These are phyloP conservation scores for Stephanodiscus triporus DNA, from an alignment of 108 stramenopile species.

Conservation along the genomic window DNA sequence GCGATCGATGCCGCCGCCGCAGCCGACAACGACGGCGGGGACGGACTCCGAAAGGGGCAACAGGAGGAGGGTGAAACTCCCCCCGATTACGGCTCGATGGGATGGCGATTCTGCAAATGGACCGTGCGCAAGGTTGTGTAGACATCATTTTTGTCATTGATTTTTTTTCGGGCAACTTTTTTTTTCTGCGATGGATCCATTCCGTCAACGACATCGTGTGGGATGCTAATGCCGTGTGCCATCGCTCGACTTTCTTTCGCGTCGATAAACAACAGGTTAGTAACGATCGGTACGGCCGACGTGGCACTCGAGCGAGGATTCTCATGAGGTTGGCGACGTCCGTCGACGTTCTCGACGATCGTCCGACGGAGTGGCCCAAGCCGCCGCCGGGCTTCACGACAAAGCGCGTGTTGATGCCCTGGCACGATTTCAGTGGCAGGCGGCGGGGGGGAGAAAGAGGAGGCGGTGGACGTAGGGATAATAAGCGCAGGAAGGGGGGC, in stretches of 20 bases:
- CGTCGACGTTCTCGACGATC: constrained; percentile 70
- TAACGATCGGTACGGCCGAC: constrained; percentile 73
- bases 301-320: constrained; percentile 69
- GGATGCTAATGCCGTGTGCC: no score
- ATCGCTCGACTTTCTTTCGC: no score
- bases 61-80: constrained; percentile 11
- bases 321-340: constrained; percentile 74
- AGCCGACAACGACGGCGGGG: not conserved
- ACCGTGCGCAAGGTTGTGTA: constrained; percentile 67
- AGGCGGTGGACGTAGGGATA: constrained; percentile 25
- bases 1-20: constrained; percentile 20
- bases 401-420: constrained; percentile 69
- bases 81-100: constrained; percentile 74
- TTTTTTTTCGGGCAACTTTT: no score
- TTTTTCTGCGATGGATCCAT: no score
- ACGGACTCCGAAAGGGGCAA: constrained; percentile 4
- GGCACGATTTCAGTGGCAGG: constrained; percentile 57
- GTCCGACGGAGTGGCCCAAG: constrained; percentile 74
- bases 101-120: constrained; percentile 77
- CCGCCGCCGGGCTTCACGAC: constrained; percentile 79
- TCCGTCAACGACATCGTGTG: no score
- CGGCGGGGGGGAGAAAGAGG: constrained; percentile 14
- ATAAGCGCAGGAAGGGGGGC: not conserved
- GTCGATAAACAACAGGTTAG: constrained; percentile 30
- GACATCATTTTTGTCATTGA: no score